phyloP scores from a whole-genome alignment of 2,329 filamentous ascomycete species.

The Paramyrothecium roridum region DNA sequence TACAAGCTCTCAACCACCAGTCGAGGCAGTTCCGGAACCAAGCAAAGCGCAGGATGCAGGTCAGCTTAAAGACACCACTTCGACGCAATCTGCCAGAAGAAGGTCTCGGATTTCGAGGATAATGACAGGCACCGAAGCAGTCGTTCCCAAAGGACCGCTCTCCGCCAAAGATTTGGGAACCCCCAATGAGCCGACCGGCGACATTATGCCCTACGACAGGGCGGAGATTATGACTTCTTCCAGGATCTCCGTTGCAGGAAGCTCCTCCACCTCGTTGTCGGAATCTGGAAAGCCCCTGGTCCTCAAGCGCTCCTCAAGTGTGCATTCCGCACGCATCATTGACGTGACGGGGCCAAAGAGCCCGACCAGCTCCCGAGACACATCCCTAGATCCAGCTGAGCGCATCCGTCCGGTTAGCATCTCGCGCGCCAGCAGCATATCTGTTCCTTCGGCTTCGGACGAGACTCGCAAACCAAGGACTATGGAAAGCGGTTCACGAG shows the following conservation, averaged over 20 bases:
- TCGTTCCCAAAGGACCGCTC: slow-evolving; percentile 24
- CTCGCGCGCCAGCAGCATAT: slow-evolving; percentile 36
- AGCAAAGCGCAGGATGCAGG: neutral
- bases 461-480: slow-evolving; percentile 31
- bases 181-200: slow-evolving; percentile 27
- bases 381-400: slow-evolving; percentile 43
- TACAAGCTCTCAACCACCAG: slow-evolving; percentile 6
- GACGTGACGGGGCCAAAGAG: slow-evolving; percentile 53
- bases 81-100: slow-evolving; percentile 9
- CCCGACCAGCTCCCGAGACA: slow-evolving; percentile 44
- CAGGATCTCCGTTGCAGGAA: slow-evolving; percentile 51
- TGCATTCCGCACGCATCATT: slow-evolving; percentile 56
- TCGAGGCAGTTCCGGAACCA: neutral
- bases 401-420: slow-evolving; percentile 36
- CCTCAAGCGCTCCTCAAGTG: slow-evolving; percentile 39
- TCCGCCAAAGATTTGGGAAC: neutral
- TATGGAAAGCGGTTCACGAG: slow-evolving; percentile 15
- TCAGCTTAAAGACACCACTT: slow-evolving; percentile 1
- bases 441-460: slow-evolving; percentile 29
- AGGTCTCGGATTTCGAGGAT: slow-evolving; percentile 19
- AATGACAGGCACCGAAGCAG: slow-evolving; percentile 9
- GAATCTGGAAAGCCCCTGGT: slow-evolving; percentile 39
- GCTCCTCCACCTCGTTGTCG: slow-evolving; percentile 45
- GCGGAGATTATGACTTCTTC: slow-evolving; percentile 56
- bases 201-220: slow-evolving; percentile 50